A percentile compares a stretch with the other conserved stretches of the same genome.
Conservation (phyloP, 495 filamentous ascomycete genomes). For the Podospora pseudopauciseta region DNA sequence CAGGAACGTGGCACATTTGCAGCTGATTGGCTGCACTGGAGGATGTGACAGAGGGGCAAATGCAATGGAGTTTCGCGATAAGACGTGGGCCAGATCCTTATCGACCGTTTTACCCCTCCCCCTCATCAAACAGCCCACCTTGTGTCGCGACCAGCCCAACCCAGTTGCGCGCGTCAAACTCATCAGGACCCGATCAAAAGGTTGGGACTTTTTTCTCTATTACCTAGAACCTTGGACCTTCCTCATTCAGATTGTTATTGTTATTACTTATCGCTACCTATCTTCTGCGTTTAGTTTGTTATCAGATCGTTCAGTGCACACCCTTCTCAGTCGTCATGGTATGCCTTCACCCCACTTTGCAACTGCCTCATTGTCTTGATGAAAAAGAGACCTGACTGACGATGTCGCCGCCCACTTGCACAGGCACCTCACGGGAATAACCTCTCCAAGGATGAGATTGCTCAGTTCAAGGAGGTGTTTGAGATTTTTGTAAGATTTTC, state of each 20-base stretch:
- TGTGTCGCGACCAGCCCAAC: neutral
- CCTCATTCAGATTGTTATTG: neutral
- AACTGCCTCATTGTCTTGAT: neutral
- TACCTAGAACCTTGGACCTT: neutral
- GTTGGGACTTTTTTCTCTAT: neutral
- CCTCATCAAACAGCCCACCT: slow-evolving; percentile 4
- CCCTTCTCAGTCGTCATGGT: neutral
- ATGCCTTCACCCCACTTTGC: neutral
- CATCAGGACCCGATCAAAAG: slow-evolving; percentile 4
- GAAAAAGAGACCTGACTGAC: neutral
- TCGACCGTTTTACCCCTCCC: slow-evolving; percentile 16
- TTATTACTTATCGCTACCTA: neutral
- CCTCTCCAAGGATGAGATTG: slow-evolving; percentile 84
- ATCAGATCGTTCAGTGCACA: neutral
- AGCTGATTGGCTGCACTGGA: neutral
- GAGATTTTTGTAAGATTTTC: slow-evolving; percentile 77
- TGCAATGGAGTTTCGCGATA: slow-evolving; percentile 15
- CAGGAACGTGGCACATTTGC: neutral
- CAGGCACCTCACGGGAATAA: slow-evolving; percentile 53
- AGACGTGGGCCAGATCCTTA: neutral
- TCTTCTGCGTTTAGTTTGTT: neutral
- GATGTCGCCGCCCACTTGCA: neutral
- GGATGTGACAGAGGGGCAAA: slow-evolving; percentile 10
- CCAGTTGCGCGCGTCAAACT: neutral
- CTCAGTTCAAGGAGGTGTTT: slow-evolving; percentile 91